phyloP scores from a whole-genome alignment of 257 asterid genomes.

The Rhazya stricta region DNA sequence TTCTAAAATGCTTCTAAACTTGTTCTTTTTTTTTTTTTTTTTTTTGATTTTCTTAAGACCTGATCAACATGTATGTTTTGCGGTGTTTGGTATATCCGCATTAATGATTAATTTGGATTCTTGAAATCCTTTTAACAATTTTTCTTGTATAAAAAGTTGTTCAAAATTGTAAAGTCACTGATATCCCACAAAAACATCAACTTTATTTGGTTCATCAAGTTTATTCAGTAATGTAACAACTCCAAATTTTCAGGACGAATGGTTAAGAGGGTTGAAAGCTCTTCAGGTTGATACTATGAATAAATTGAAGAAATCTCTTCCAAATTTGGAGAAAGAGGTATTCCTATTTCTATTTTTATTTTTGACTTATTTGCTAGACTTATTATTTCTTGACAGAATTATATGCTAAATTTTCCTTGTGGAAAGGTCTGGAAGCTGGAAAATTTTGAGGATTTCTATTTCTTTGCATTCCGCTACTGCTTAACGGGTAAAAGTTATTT shows the following conservation, averaged over 20 bases:
- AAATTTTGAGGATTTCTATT: conserved; percentile 60
- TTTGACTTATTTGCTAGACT: background rate
- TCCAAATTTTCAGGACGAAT: conserved; percentile 55
- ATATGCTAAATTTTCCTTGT: conserved; percentile 18
- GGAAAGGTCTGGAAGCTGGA: conserved; percentile 59
- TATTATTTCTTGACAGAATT: background rate
- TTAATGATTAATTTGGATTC: background rate
- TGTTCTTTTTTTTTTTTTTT: background rate
- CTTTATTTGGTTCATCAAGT: background rate
- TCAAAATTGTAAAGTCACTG: background rate
- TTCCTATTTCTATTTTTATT: background rate
- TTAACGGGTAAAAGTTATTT: conserved; percentile 50
- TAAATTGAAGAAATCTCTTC: conserved; percentile 58
- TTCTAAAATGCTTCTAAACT: background rate
- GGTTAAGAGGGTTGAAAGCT: conserved; percentile 68
- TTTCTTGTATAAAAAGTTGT: background rate
- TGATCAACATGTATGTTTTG: background rate
- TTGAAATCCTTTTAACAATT: background rate
- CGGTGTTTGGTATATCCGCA: background rate
- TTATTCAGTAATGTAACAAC: background rate
- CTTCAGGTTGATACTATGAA: conserved; percentile 47
- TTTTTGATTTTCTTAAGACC: background rate
- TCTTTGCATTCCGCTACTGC: conserved; percentile 63
- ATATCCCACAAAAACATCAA: background rate
- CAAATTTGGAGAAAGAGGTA: conserved; percentile 71